A percentile compares a stretch with the other conserved stretches of the same genome.
Conservation (phyloP, 768 basidiomycete species). For the Leucogyrophana mollusca region DNA sequence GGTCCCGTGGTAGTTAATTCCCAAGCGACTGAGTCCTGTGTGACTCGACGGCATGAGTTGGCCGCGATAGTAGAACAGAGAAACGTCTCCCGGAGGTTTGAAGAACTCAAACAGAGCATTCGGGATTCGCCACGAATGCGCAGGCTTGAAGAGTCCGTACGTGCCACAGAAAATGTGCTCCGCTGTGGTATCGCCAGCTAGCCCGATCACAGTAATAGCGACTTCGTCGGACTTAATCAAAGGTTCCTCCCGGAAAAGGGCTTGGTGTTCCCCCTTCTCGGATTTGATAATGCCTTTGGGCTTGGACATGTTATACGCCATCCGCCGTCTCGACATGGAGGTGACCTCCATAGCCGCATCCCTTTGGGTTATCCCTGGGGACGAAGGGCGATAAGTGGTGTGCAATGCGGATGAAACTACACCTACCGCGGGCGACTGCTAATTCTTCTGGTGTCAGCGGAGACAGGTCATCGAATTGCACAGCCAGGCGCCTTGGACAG, state of each 20-base stretch:
- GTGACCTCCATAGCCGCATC: conserved; percentile 12
- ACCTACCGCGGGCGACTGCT: not conserved
- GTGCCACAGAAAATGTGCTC: conserved; percentile 14
- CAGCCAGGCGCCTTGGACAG: no score
- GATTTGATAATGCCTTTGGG: conserved; percentile 8
- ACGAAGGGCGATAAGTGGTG: not conserved
- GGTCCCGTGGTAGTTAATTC: conserved; percentile 15
- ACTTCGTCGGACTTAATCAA: conserved; percentile 13
- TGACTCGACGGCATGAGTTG: conserved; percentile 10
- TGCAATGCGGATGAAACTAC: not conserved
- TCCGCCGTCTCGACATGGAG: conserved; percentile 11
- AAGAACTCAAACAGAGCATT: conserved; percentile 16
- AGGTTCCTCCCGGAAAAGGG: conserved; percentile 10
- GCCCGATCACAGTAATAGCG: conserved; percentile 14
- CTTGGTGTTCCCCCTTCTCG: conserved; percentile 3
- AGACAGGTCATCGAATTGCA: not conserved
- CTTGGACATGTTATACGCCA: conserved; percentile 14
- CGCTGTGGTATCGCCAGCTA: conserved; percentile 10
- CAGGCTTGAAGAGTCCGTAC: conserved; percentile 10
- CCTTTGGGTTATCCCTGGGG: conserved; percentile 10
- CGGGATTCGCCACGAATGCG: conserved; percentile 10
- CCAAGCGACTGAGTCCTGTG: conserved; percentile 3
- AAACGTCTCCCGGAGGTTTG: conserved; percentile 8
- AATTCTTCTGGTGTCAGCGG: not conserved
- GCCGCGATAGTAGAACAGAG: conserved; percentile 15